Base-by-base conservation (phyloP, 2,329 filamentous ascomycete species). In the Talaromyces sp. region DNA sequence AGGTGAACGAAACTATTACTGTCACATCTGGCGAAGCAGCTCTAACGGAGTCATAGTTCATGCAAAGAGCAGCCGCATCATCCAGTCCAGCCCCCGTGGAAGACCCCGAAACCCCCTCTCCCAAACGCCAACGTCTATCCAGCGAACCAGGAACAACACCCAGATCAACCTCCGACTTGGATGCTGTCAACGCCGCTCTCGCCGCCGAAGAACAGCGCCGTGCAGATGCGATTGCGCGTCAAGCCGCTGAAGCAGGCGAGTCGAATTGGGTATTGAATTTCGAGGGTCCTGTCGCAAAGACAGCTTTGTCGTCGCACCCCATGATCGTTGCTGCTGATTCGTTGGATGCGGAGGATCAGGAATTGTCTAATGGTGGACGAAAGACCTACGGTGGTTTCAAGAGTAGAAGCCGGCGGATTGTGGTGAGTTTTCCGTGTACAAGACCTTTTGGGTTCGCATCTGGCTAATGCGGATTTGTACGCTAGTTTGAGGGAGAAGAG, bases 61-160 rank as follows among this genome's bases (percentile, higher is more conserved):
- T 97, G 93, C 93, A 96, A 82, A 87, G 93, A 72, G 90, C 91
- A 68, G 90, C 88, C 59, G 87, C 89, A 59, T 86, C 89, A 27
- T 81, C 79, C 5, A 74, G 78, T 67, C 39, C 79, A 73, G 66
- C 73, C 62, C 80, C 66, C 76, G 83, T 58, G 77, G 83, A 87
- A 65, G 79, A 85, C 16, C 63, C 65, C 27, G 65, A 70, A 22
- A 66, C 70, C 1, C 74, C 73, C 1, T 72, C 71, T 2, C 70
- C 77, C 1, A 81, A 81, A 64, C 76, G 78, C 33, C 73, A 71
- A 13, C 74, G 76, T 66, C 47, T 74, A 8, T 78, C 76, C 0
- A 56, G 33, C 22, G 69, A 68, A 49, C 69, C 70, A 13, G 52
- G 67, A 4, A 71, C 73, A 10, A 72, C 70, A 22, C 56, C 56